Conservation (phyloP, 257 asterid species). For the Scutellaria barbata region DNA sequence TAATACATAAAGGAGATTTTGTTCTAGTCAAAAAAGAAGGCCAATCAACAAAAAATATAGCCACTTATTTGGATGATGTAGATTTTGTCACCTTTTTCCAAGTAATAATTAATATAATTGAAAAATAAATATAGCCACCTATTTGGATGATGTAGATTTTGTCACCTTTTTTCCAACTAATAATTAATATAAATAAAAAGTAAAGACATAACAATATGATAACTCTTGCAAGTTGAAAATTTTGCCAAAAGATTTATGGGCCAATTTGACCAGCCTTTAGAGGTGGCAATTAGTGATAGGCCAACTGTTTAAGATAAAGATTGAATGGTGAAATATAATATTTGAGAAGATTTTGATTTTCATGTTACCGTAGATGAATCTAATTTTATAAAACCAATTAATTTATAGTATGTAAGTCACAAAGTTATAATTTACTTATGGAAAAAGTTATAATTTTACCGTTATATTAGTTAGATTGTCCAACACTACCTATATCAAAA, state of each 20-base stretch:
- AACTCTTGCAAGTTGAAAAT: background rate
- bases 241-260: slow-evolving; percentile 28
- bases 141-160: slow-evolving; percentile 5
- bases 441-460: too few species aligned
- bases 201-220: background rate
- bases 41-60: slow-evolving; percentile 3
- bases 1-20: background rate
- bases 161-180: background rate
- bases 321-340: too few species aligned
- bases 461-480: too few species aligned
- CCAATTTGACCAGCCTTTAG: slow-evolving; percentile 25
- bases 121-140: background rate
- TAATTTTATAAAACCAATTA: too few species aligned
- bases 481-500: too few species aligned
- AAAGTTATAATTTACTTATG: too few species aligned
- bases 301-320: too few species aligned
- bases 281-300: background rate
- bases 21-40: background rate
- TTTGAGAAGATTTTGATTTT: too few species aligned
- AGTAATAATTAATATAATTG: background rate
- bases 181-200: background rate
- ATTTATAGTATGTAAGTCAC: too few species aligned
- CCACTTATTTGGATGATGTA: slow-evolving; percentile 21
- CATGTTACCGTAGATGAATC: too few species aligned
- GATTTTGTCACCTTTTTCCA: background rate